Conservation (phyloP, 306 rosid species). For the Alnus glutinosa region DNA sequence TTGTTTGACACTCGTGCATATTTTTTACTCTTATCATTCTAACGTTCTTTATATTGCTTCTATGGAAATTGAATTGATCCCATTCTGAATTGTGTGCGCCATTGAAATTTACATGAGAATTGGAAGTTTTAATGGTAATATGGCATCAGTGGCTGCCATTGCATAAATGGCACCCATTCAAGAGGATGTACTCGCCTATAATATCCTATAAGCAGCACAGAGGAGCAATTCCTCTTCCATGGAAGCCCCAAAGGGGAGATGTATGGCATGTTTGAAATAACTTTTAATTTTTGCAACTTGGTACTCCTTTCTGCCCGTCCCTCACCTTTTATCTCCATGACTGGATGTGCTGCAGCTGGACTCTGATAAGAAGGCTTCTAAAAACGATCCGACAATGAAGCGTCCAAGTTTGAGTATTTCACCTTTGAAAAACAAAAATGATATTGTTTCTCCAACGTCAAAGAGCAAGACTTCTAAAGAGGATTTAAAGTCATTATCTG, state of each 20-base stretch:
- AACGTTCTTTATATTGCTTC: not conserved
- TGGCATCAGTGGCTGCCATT: not conserved
- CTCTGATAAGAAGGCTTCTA: slow-evolving; percentile 42
- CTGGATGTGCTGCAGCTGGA: slow-evolving; percentile 35
- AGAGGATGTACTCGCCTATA: not conserved
- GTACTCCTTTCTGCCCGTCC: not conserved
- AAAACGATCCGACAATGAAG: slow-evolving; percentile 38
- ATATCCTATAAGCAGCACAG: not conserved
- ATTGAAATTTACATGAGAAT: not conserved
- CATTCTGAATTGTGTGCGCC: too few species aligned
- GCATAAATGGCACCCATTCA: not conserved
- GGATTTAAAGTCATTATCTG: slow-evolving; percentile 26
- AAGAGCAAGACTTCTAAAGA: slow-evolving; percentile 27
- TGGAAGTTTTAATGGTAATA: not conserved
- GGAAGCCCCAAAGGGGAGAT: not conserved
- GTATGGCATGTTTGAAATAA: not conserved
- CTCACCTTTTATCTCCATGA: slow-evolving; percentile 16
- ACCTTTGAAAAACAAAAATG: slow-evolving; percentile 51
- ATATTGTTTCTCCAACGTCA: slow-evolving; percentile 39
- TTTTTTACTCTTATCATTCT: too few species aligned
- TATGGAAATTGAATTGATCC: not conserved
- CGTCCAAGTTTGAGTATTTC: slow-evolving; percentile 35
- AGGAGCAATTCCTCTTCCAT: not conserved
- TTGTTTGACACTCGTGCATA: not conserved
- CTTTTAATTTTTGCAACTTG: not conserved